Conservation (phyloP, 306 rosid species). For the Datisca glomerata region DNA sequence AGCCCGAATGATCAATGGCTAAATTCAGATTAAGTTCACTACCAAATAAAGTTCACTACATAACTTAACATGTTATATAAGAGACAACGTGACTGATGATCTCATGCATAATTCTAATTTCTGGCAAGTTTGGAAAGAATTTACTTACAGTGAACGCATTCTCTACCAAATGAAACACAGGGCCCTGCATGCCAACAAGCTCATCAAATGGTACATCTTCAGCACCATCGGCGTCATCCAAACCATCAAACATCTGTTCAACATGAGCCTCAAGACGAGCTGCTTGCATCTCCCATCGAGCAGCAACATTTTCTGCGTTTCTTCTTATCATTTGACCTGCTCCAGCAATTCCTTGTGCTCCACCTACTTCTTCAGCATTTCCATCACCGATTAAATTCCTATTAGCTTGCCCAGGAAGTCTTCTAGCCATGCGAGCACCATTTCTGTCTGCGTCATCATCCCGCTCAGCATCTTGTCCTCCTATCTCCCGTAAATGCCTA, state of each 20-base stretch:
- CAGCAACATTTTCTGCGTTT: constrained; percentile 95
- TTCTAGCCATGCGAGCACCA: constrained; percentile 84
- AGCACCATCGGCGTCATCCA: constrained; percentile 98
- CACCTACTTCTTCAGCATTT: constrained; percentile 80
- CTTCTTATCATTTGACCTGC: constrained; percentile 89
- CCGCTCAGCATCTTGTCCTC: constrained; percentile 90
- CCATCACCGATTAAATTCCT: constrained; percentile 67
- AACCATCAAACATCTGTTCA: constrained; percentile 97
- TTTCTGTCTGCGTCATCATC: constrained; percentile 94
- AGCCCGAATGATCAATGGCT: not conserved
- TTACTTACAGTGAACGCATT: constrained; percentile 90
- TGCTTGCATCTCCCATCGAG: constrained; percentile 98
- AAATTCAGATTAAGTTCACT: too few relatives aligned
- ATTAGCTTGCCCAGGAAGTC: constrained; percentile 83
- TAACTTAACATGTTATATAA: too few relatives aligned
- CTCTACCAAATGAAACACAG: constrained; percentile 97
- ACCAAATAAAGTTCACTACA: too few relatives aligned
- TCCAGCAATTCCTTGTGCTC: constrained; percentile 77
- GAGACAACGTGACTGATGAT: too few relatives aligned
- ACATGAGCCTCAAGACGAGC: constrained; percentile 99
- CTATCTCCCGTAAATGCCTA: constrained; percentile 93
- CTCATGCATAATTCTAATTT: not conserved
- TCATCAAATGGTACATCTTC: constrained; percentile 99
- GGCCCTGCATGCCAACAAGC: constrained; percentile 99
- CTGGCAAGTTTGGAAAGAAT: not conserved